phyloP scores from a whole-genome alignment of 768 basidiomycete genomes.

The Mycena galopus region DNA sequence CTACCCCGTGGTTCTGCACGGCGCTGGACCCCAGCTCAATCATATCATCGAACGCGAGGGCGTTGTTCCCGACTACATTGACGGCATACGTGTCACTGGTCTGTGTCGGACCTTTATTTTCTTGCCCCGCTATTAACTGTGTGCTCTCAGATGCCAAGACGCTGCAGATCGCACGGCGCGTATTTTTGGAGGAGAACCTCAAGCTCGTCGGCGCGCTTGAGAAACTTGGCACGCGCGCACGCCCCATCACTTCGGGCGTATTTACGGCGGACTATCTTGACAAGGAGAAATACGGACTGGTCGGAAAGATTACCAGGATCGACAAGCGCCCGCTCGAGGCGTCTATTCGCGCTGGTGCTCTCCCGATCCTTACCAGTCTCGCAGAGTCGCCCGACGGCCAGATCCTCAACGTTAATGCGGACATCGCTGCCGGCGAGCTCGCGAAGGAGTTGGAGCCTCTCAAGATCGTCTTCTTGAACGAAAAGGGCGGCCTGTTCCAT shows the following conservation, averaged over 20 bases:
- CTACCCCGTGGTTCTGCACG: slow-evolving; percentile 98
- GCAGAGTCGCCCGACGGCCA: slow-evolving; percentile 98
- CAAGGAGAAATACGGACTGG: slow-evolving; percentile 93
- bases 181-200: slow-evolving; percentile 98
- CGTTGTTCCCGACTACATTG: slow-evolving; percentile 95
- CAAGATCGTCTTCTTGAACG: slow-evolving; percentile 98
- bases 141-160: slow-evolving; percentile 84
- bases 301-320: slow-evolving; percentile 94
- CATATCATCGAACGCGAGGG: slow-evolving; percentile 94
- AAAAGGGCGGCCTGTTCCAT: slow-evolving; percentile 98
- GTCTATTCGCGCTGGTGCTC: slow-evolving; percentile 93
- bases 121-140: slow-evolving; percentile 1
- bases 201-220: slow-evolving; percentile 95
- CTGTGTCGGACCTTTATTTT: slow-evolving; percentile 40
- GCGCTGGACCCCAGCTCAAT: slow-evolving; percentile 96
- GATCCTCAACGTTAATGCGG: slow-evolving; percentile 98
- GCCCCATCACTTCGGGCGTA: slow-evolving; percentile 97
- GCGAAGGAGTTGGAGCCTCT: slow-evolving; percentile 98
- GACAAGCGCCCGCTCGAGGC: slow-evolving; percentile 98
- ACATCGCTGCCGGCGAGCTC: slow-evolving; percentile 97
- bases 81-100: slow-evolving; percentile 98
- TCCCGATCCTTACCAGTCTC: slow-evolving; percentile 95
- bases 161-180: slow-evolving; percentile 92
- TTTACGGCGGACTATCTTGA: slow-evolving; percentile 98
- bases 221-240: slow-evolving; percentile 94